Percentiles rank a stretch among this genome's conserved stretches.
phyloP scores from a whole-genome alignment of 345 rosid genomes.

The Atalantia buxifolia region DNA sequence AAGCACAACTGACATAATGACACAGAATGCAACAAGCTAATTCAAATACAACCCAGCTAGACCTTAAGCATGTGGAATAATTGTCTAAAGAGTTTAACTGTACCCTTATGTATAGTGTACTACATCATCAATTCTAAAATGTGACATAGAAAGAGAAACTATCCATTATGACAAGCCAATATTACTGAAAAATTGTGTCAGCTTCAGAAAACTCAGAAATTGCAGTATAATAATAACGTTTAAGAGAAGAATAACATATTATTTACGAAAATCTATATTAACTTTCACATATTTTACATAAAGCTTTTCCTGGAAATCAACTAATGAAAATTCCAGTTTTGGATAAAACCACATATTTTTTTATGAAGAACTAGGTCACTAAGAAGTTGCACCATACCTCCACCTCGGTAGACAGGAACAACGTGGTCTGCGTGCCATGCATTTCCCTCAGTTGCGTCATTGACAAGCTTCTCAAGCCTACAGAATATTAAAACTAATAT shows the following conservation, averaged over 20 bases:
- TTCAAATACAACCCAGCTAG: neutral
- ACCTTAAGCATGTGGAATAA: neutral
- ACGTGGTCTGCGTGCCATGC: conserved; percentile 99
- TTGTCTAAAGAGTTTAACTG: neutral
- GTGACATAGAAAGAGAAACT: too few relatives aligned
- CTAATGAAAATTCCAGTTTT: neutral
- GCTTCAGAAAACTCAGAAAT: neutral
- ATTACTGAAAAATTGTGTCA: neutral
- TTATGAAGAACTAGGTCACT: neutral
- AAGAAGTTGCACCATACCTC: conserved; percentile 48
- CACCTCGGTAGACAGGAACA: conserved; percentile 84
- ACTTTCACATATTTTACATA: too few relatives aligned
- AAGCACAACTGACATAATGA: neutral
- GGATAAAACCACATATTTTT: neutral
- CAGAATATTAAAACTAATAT: conserved; percentile 15
- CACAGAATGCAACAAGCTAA: neutral
- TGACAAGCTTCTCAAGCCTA: conserved; percentile 77
- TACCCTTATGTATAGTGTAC: neutral
- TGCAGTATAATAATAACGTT: neutral
- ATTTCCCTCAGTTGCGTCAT: conserved; percentile 76
- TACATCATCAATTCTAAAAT: too few relatives aligned
- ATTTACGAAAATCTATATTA: neutral
- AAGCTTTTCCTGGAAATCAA: neutral
- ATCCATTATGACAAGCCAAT: neutral
- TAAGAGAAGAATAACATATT: neutral